Conservation (phyloP, 805 yeast genomes). For the Priceomyces carsonii region DNA sequence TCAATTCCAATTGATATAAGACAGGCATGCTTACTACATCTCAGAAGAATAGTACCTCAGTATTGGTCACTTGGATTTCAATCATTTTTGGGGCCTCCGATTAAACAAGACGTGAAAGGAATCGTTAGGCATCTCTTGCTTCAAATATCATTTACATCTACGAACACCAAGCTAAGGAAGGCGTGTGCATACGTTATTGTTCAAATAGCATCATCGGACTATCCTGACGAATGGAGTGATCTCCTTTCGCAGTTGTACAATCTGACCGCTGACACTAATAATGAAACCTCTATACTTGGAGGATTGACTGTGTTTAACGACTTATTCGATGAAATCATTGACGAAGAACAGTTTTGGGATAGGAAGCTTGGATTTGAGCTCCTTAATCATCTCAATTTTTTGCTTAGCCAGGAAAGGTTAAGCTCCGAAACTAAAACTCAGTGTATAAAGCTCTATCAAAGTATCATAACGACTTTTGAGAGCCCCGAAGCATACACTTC, state of each 20-base stretch:
- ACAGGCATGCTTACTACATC: constrained; percentile 65
- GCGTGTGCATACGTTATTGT: constrained; percentile 74
- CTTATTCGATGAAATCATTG: constrained; percentile 79
- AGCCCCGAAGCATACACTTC: constrained; percentile 48
- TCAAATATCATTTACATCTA: constrained; percentile 39
- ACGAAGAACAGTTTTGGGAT: constrained; percentile 84
- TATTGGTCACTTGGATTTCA: constrained; percentile 86
- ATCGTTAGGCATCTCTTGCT: constrained; percentile 53
- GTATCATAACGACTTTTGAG: constrained; percentile 54
- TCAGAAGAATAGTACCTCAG: constrained; percentile 66
- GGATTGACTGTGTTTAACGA: constrained; percentile 67
- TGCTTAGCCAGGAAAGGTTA: constrained; percentile 32
- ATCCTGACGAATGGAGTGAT: constrained; percentile 95
- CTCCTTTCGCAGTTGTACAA: constrained; percentile 52
- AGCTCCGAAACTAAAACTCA: constrained; percentile 44
- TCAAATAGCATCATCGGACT: constrained; percentile 85
- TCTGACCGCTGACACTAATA: constrained; percentile 30
- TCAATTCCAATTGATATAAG: constrained; percentile 36
- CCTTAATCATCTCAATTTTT: constrained; percentile 47
- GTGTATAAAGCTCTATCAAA: constrained; percentile 52
- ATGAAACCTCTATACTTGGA: constrained; percentile 45
- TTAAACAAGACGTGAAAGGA: constrained; percentile 53
- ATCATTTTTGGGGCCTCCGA: constrained; percentile 67
- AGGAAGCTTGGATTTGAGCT: constrained; percentile 64
- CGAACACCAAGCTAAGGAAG: constrained; percentile 60